Evolutionary conservation across 2,329 filamentous ascomycete species (phyloP), one percentile per base, ranked within the genome.

Genomic region (Alternaria sp.): DNA sequence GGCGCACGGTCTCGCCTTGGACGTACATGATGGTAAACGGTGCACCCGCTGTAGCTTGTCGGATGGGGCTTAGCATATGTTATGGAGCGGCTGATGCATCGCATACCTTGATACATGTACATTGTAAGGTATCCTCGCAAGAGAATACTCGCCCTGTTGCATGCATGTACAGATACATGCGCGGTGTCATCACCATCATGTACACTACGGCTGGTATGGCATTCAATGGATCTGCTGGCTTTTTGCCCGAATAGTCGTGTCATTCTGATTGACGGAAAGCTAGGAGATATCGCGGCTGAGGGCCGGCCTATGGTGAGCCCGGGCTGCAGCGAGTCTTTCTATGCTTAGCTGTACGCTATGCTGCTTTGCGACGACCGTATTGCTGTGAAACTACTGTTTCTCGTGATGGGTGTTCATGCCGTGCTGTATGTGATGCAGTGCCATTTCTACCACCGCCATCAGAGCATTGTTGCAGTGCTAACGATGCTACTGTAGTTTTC

Each of bases 51-150:
- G 49, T 52, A 40, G 49, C 49, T 52, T 36, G 19, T 32, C 36
- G 8, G 13, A 36, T 36, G 8, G 8, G 9, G 49, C 15, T 52
- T 52, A 52, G 49, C 28, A 52, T 32, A 19, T 6, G 9, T 9
- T 40, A 23, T 25, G 19, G 32, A 40, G 30, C 28, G 36, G 12
- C 49, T 36, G 28, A 52, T 52, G 49, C 28, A 52, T 52, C 19
- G 23, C 28, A 52, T 52, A 52, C 49, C 49, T 52, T 52, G 49
- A 52, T 40, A 40, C 49, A 36, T 52, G 28, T 52, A 52, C 19
- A 52, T 40, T 32, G 19, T 40, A 32, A 52, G 23, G 49, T 52
- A n/a, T 40, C 9, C 19, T 52, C 6, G 30, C 30, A 36, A 52
- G 49, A 52, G 28, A 23, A 52, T 52, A 4, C 49, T 30, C 21